These are phyloP conservation scores for Coemansia sp. DNA, from an alignment of 192 early-diverging fungal genomes.

Conservation along the genomic window DNA sequence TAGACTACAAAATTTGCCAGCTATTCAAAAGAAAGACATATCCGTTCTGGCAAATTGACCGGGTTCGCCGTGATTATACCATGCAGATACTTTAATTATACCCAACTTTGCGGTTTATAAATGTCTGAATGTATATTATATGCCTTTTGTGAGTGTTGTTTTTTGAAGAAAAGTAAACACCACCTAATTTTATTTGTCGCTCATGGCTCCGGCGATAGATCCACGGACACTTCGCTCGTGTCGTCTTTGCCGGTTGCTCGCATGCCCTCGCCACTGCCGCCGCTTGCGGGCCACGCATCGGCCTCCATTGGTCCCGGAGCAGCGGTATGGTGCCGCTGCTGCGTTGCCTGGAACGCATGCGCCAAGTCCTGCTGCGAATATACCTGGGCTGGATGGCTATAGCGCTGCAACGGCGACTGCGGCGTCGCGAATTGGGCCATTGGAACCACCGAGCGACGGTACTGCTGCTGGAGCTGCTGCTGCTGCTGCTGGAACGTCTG, in stretches of 20 bases:
- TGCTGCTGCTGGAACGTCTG: neutral
- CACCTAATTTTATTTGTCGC: too few species aligned
- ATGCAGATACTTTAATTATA: too few species aligned
- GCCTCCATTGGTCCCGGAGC: neutral
- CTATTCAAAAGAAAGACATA: too few species aligned
- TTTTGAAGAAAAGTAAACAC: neutral
- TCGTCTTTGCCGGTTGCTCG: slow-evolving; percentile 22
- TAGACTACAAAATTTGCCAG: too few species aligned
- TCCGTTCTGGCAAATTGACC: too few species aligned
- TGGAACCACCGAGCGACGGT: neutral
- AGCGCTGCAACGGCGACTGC: neutral
- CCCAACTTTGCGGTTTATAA: too few species aligned
- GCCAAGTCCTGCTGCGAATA: slow-evolving; percentile 3
- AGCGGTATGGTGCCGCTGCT: neutral
- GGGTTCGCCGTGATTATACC: too few species aligned
- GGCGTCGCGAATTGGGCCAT: neutral
- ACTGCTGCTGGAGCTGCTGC: slow-evolving; percentile 1
- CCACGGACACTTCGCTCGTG: slow-evolving; percentile 42
- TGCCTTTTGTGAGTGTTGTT: neutral
- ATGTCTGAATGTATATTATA: neutral
- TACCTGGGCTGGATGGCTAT: neutral
- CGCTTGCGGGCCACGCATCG: neutral
- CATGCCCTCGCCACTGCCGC: neutral
- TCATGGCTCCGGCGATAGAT: slow-evolving; percentile 27
- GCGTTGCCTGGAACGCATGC: neutral